These are phyloP conservation scores for Ustilago lituana DNA, from an alignment of 1,284 basidiomycete species.

Conservation along the genomic window DNA sequence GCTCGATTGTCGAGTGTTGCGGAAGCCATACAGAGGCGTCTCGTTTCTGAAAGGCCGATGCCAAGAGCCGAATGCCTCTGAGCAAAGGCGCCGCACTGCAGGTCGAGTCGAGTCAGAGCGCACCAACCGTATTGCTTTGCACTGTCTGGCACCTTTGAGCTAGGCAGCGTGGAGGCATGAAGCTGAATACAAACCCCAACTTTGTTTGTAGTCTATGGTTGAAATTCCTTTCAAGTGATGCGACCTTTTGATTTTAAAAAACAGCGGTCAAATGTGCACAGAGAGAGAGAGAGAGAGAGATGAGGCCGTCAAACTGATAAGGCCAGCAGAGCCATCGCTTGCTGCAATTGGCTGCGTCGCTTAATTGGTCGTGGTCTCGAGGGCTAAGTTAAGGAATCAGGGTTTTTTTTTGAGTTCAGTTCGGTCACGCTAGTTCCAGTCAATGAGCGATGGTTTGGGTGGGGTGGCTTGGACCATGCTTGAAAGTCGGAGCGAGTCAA, in stretches of 20 bases:
- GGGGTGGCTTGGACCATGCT: conserved; percentile 16
- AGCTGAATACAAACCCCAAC: conserved; percentile 10
- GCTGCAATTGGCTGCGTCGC: conserved; percentile 10
- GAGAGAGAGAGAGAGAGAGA: conserved; percentile 11
- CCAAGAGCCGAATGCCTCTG: too few species aligned
- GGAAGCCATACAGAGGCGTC: too few species aligned
- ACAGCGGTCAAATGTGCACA: too few species aligned
- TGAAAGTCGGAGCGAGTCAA: conserved; percentile 6
- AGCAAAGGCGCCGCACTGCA: background rate
- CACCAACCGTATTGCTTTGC: conserved; percentile 6
- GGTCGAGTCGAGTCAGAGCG: conserved; percentile 20
- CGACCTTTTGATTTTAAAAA: background rate
- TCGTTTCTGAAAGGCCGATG: too few species aligned
- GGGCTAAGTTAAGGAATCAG: conserved; percentile 21
- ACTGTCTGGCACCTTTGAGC: conserved; percentile 9
- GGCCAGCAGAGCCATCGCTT: too few species aligned
- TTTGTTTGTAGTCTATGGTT: conserved; percentile 2
- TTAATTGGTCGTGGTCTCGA: conserved; percentile 6
- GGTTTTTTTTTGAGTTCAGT: too few species aligned
- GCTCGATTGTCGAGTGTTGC: too few species aligned
- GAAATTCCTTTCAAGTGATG: background rate
- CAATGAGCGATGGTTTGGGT: too few species aligned
- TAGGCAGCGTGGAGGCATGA: conserved; percentile 8
- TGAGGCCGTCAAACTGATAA: conserved; percentile 36
- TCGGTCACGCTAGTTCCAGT: too few species aligned